phyloP scores from a whole-genome alignment of 2,329 filamentous ascomycete genomes.

The Cercospora sp. region DNA sequence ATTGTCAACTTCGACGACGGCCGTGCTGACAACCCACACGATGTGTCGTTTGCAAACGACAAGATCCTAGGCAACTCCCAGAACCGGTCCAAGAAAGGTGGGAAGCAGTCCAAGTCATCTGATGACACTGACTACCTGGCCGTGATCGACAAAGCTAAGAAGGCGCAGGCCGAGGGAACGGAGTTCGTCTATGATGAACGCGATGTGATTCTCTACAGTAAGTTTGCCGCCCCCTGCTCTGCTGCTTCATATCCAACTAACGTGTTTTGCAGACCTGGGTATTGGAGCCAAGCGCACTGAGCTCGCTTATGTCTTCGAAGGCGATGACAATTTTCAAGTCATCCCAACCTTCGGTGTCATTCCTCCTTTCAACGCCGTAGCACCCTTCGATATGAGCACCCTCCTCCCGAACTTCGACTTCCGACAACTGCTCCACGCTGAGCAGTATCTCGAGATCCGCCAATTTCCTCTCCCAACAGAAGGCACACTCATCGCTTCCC shows the following conservation, averaged over 20 bases:
- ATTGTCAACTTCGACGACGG: slow-evolving; percentile 87
- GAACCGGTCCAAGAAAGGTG: slow-evolving; percentile 69
- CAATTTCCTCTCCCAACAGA: slow-evolving; percentile 89
- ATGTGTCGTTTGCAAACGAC: slow-evolving; percentile 72
- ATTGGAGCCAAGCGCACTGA: slow-evolving; percentile 89
- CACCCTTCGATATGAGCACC: slow-evolving; percentile 76
- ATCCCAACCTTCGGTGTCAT: slow-evolving; percentile 95
- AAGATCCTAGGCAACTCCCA: slow-evolving; percentile 83
- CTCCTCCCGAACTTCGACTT: slow-evolving; percentile 94
- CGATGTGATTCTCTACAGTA: slow-evolving; percentile 86
- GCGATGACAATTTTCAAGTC: slow-evolving; percentile 86
- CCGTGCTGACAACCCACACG: slow-evolving; percentile 81
- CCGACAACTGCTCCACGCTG: slow-evolving; percentile 98
- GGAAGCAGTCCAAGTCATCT: slow-evolving; percentile 32
- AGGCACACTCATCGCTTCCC: slow-evolving; percentile 71
- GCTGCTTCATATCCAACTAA: no score
- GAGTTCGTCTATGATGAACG: slow-evolving; percentile 81
- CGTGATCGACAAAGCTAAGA: slow-evolving; percentile 74
- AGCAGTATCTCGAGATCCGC: slow-evolving; percentile 94
- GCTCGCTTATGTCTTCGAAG: slow-evolving; percentile 85
- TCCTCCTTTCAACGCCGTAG: slow-evolving; percentile 82
- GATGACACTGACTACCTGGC: slow-evolving; percentile 58
- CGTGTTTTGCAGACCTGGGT: slow-evolving; percentile 62
- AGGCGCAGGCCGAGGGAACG: slow-evolving; percentile 68
- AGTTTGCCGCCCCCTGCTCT: slow-evolving; percentile 18